A percentile compares a stretch with the other conserved stretches of the same genome.
These are phyloP conservation scores for Trichomonas gallinae DNA, from an alignment of 208 protist genomes.

Conservation along the genomic window DNA sequence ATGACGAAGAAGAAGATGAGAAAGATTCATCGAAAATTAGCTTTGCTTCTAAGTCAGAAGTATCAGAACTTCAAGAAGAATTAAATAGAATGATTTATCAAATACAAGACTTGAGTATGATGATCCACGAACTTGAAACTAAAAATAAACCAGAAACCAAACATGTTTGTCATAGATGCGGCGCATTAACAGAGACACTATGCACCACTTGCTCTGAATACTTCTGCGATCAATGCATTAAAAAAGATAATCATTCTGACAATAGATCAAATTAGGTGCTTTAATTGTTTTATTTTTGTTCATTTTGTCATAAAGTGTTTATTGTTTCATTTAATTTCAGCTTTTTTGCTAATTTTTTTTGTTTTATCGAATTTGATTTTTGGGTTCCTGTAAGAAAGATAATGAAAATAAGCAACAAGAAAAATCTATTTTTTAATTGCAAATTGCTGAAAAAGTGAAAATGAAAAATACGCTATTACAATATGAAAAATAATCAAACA, in stretches of 20 bases:
- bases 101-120: neutral
- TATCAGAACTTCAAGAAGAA: neutral
- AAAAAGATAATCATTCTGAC: neutral
- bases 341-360: too few relatives aligned
- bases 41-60: neutral
- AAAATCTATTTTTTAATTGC: too few relatives aligned
- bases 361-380: too few relatives aligned
- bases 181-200: neutral
- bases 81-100: neutral
- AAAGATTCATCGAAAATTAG: neutral
- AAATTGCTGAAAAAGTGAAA: too few relatives aligned
- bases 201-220: neutral
- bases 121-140: neutral
- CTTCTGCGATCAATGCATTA: neutral
- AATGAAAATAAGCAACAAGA: too few relatives aligned
- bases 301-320: too few relatives aligned
- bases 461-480: too few relatives aligned
- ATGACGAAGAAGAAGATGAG: neutral
- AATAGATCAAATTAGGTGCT: too few relatives aligned
- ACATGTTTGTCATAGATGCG: neutral
- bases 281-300: too few relatives aligned
- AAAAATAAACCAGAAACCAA: neutral
- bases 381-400: too few relatives aligned
- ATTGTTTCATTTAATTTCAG: too few relatives aligned
- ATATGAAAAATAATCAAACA: too few relatives aligned